Evolutionary conservation across 2,329 filamentous ascomycete genomes (phyloP).

Genomic region (Apiospora aurea): DNA sequence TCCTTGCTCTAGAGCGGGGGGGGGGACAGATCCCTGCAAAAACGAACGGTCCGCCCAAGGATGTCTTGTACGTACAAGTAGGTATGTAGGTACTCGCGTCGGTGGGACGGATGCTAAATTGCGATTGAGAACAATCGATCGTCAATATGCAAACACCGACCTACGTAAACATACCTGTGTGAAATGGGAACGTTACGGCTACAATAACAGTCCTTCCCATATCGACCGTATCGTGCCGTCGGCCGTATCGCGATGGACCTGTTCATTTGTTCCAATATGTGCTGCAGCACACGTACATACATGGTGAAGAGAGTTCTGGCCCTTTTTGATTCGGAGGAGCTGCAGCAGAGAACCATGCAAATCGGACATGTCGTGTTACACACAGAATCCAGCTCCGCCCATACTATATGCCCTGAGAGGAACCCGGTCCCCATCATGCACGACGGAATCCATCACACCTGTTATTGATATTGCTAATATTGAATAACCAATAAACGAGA

Average conservation of each 20-base stretch:
- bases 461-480: constrained; percentile 22
- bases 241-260: neutral
- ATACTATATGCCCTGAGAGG: constrained; percentile 3
- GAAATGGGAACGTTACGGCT: too few relatives aligned
- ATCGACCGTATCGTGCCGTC: neutral
- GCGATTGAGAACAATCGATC: neutral
- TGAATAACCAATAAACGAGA: neutral
- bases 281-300: too few relatives aligned
- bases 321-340: constrained; percentile 9
- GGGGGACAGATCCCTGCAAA: neutral
- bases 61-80: neutral
- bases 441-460: constrained; percentile 16
- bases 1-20: neutral
- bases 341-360: constrained; percentile 13
- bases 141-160: neutral
- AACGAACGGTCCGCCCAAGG: neutral
- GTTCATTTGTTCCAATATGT: neutral
- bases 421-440: constrained; percentile 3
- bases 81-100: neutral
- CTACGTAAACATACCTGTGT: neutral
- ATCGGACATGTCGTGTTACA: constrained; percentile 20
- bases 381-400: constrained; percentile 11
- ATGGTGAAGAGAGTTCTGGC: neutral
- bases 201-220: neutral
- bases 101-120: neutral